These are phyloP conservation scores for Suillus hirtellus DNA, from an alignment of 768 basidiomycete species.

Conservation along the genomic window DNA sequence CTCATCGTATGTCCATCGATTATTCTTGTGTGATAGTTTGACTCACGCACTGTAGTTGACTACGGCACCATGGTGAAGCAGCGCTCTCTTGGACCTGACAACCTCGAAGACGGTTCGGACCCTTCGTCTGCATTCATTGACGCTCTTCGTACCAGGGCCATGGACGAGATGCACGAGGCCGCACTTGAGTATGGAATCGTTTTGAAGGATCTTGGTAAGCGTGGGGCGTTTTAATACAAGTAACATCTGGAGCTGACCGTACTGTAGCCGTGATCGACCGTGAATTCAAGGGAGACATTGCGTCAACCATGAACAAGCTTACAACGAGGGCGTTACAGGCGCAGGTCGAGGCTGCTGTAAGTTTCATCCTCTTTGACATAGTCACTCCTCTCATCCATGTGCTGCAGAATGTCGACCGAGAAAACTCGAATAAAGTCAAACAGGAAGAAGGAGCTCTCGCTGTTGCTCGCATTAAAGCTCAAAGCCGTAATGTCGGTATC, in stretches of 20 bases:
- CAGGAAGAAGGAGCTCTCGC: slow-evolving; percentile 78
- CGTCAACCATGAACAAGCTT: slow-evolving; percentile 80
- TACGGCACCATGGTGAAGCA: slow-evolving; percentile 74
- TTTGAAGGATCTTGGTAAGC: slow-evolving; percentile 72
- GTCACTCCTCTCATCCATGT: background rate
- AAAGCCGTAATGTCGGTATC: slow-evolving; percentile 48
- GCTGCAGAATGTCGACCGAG: slow-evolving; percentile 74
- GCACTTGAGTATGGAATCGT: slow-evolving; percentile 84
- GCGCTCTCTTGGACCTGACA: slow-evolving; percentile 74
- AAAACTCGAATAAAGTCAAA: slow-evolving; percentile 87
- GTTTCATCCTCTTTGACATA: slow-evolving; percentile 22
- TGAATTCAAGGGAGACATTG: slow-evolving; percentile 89
- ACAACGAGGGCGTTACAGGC: slow-evolving; percentile 84
- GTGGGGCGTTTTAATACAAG: background rate
- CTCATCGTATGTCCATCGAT: slow-evolving; percentile 62
- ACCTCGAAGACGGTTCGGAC: slow-evolving; percentile 69
- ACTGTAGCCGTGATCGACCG: slow-evolving; percentile 78
- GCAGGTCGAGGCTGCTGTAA: slow-evolving; percentile 82
- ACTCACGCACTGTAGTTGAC: slow-evolving; percentile 39
- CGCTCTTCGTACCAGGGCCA: slow-evolving; percentile 76
- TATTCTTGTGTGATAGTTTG: background rate
- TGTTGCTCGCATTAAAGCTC: slow-evolving; percentile 78
- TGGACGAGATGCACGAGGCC: slow-evolving; percentile 84
- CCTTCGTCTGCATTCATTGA: slow-evolving; percentile 78
- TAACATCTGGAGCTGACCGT: slow-evolving; percentile 12